These are phyloP conservation scores for Wickerhamiella qilinensis DNA, from an alignment of 805 yeast genomes.

Conservation along the genomic window DNA sequence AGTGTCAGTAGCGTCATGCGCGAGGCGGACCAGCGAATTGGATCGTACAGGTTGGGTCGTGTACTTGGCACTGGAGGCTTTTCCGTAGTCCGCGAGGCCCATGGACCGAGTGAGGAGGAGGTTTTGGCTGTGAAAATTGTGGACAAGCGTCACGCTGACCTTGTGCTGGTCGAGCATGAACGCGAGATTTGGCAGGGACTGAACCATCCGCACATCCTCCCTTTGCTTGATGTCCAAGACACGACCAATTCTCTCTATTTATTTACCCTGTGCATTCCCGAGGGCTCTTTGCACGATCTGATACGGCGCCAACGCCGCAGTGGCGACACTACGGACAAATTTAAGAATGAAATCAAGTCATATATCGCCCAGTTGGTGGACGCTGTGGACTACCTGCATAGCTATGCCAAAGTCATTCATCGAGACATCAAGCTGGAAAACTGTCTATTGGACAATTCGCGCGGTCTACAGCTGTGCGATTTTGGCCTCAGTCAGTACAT, in stretches of 20 bases:
- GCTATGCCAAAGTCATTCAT: slow-evolving; percentile 46
- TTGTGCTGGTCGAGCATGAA: slow-evolving; percentile 51
- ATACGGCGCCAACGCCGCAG: slow-evolving; percentile 16
- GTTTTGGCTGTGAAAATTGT: slow-evolving; percentile 44
- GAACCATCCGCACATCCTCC: slow-evolving; percentile 48
- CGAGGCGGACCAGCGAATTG: not conserved
- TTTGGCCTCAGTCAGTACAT: slow-evolving; percentile 58
- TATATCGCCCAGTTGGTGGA: slow-evolving; percentile 38
- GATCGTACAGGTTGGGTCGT: slow-evolving; percentile 4
- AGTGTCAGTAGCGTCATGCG: not conserved
- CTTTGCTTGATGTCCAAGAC: slow-evolving; percentile 44
- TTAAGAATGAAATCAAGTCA: slow-evolving; percentile 27
- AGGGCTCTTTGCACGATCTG: slow-evolving; percentile 60
- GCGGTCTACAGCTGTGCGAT: slow-evolving; percentile 53
- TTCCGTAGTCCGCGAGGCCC: slow-evolving; percentile 6
- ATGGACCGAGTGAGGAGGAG: not conserved
- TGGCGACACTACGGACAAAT: slow-evolving; percentile 12
- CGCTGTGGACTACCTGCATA: slow-evolving; percentile 51
- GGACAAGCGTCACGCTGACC: slow-evolving; percentile 23
- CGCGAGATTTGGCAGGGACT: slow-evolving; percentile 59
- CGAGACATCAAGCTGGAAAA: slow-evolving; percentile 77
- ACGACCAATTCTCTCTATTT: slow-evolving; percentile 51
- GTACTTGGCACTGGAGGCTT: slow-evolving; percentile 8
- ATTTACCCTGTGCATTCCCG: slow-evolving; percentile 47
- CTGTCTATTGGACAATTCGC: slow-evolving; percentile 37